phyloP scores from a whole-genome alignment of 139 green algal species.

The Picochlorum sp. region DNA sequence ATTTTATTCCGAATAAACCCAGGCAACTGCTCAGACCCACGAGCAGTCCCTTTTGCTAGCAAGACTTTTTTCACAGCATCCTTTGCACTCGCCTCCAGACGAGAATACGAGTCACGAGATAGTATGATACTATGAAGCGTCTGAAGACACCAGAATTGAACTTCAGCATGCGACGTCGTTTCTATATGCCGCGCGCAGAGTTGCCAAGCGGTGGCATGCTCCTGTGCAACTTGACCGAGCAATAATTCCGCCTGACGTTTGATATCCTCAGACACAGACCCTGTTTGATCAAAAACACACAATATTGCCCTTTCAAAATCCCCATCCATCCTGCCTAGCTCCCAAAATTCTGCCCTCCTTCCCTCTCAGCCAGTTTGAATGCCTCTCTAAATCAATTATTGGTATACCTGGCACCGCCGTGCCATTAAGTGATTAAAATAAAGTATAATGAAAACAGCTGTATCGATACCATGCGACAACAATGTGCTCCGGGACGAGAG shows the following conservation, averaged over 20 bases:
- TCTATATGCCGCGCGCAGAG: conserved; percentile 70
- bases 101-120: background rate
- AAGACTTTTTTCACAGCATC: background rate
- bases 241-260: conserved; percentile 50
- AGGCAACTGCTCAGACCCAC: conserved; percentile 21
- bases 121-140: conserved; percentile 69
- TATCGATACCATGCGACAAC: too few species aligned
- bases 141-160: conserved; percentile 96
- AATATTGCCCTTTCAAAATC: conserved; percentile 90
- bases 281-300: conserved; percentile 78
- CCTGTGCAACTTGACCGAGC: conserved; percentile 55
- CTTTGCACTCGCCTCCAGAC: background rate
- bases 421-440: too few species aligned
- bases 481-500: too few species aligned
- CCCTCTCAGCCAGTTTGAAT: background rate
- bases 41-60: background rate
- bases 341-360: background rate
- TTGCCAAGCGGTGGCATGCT: conserved; percentile 50
- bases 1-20: conserved; percentile 91
- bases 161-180: conserved; percentile 60
- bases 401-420: too few species aligned
- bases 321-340: conserved; percentile 49
- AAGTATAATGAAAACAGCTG: too few species aligned
- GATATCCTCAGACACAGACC: conserved; percentile 33
- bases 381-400: too few species aligned